Base-by-base conservation (phyloP, 2,329 filamentous ascomycete species). In the Botrytis paeoniae region DNA sequence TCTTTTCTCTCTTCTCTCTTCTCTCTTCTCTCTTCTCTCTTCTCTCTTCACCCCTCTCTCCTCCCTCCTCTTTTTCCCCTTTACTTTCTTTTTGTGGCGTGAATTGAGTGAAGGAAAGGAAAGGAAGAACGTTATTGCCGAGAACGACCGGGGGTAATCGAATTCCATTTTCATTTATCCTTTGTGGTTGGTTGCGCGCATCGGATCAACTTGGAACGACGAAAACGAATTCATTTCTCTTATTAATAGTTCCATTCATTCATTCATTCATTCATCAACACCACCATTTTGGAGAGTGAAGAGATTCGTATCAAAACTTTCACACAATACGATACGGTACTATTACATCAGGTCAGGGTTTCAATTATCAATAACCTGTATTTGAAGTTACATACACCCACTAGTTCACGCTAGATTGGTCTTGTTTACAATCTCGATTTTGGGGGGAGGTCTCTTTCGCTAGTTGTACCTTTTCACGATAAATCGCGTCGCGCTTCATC, bases 391-490 rank as follows among this genome's bases (percentile, higher is more conserved):
- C 51, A 57, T 9, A 7, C 51, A 32, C n/a, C n/a, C 51, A 29
- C 43, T 69, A 48, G 37, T 37, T 37, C 54, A 29, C 22, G 22
- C 45, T n/a, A 41, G 22, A 14, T 69, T 41, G 35, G 66, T 10
- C 14, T 69, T 59, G 18, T 69, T 60, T 29, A 69, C 22, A 29
- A 43, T 14, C 61, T 65, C 62, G 39, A 57, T 68, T 70, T 70
- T 48, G 43, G 29, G 22, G 25, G 71, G 75, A 68, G 64, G 77
- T 77, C 77, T 68, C 77, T 77, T 77, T 78, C 72, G 75, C 71
- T 78, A 77, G 77, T 51, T 74, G 76, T 43, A 76, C 74, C 76
- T 73, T 64, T 54, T 69, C 60, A 68, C 61, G 39, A 41, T 37
- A 64, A 65, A 65, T 72, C 71, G 62, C 69, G 73, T 75, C 73